Base-by-base conservation (phyloP, 495 filamentous ascomycete species). In the Chaetomium tenue region DNA sequence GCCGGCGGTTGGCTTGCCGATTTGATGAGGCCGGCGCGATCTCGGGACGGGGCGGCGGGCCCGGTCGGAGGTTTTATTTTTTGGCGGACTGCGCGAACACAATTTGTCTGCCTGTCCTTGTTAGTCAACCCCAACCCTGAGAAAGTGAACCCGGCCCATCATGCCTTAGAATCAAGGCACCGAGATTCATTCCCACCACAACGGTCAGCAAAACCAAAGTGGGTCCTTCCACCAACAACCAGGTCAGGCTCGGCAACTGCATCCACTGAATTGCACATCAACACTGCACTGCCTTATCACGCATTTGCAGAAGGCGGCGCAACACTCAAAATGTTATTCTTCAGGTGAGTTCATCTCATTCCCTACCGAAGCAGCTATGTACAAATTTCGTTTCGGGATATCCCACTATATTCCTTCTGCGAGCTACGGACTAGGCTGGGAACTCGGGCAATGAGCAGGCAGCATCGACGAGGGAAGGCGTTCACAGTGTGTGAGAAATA, bases 291-390 rank as follows among this genome's bases (percentile, higher is more conserved):
- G n/a, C 50, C 48, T 18, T 46, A 37, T 23, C 50, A 3, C 50
- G 13, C 4, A 30, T 20, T 20, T 12, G n/a, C 16, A 23, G 8
- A 25, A 7, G 50, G 50, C 60, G 55, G 39, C 60, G 23, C 57
- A 56, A 60, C 5, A 47, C 20, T 37, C 66, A 75, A 64, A 18
- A 86, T 86, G 84, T 77, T 86, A 61, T 86, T 86, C 74, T 86
- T 86, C 71, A 86, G 84, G 84, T 86, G 76, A 13, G 71, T 66
- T 0, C 20, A 44, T 33, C 28, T 52, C 23, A 11, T 42, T 30
- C 20, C 12, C 26, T 50, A 22, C 12, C 22, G 22, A 39, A 5
- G 2, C n/a, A 37, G 4, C 8, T 6, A 9, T n/a, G 23, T 50
- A 5, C 11, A 16, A 4, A 16, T 44, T 4, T 18, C 16, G 40